phyloP scores from a whole-genome alignment of 371 early-diverging fungal genomes.

The Mortierella sp. region DNA sequence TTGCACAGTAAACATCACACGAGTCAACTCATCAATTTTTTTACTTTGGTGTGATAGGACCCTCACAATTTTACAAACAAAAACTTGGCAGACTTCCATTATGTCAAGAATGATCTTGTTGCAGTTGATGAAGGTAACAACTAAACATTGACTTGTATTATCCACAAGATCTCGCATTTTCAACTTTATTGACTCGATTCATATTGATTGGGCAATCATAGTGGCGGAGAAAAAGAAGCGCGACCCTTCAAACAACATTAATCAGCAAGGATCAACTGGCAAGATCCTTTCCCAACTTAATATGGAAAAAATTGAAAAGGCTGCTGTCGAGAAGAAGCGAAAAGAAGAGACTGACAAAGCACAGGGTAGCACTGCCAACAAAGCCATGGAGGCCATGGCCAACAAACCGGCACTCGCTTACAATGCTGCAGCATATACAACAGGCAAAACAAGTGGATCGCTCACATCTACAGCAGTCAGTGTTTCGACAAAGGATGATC shows the following conservation, averaged over 20 bases:
- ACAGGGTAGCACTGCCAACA: conserved; percentile 31
- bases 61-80: conserved; percentile 83
- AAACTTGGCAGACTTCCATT: conserved; percentile 81
- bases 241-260: conserved; percentile 73
- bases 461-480: conserved; percentile 90
- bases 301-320: conserved; percentile 59
- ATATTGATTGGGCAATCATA: conserved; percentile 12
- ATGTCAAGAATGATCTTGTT: conserved; percentile 77
- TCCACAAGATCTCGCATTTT: not conserved
- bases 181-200: too few relatives aligned
- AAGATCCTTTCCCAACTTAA: conserved; percentile 68
- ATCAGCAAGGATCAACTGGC: conserved; percentile 72
- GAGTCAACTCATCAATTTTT: too few relatives aligned
- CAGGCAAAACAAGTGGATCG: conserved; percentile 83
- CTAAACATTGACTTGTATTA: not conserved
- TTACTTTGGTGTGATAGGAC: conserved; percentile 73
- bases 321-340: conserved; percentile 50
- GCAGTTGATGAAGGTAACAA: conserved; percentile 61
- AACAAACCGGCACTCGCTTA: conserved; percentile 67
- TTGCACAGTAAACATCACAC: too few relatives aligned
- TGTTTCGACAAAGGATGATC: conserved; percentile 78
- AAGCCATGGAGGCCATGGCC: conserved; percentile 58
- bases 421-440: conserved; percentile 88
- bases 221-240: conserved; percentile 63
- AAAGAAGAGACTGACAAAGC: conserved; percentile 33